These are phyloP conservation scores for Aspergillus saccharolyticus DNA, from an alignment of 495 filamentous ascomycete genomes.

Conservation along the genomic window DNA sequence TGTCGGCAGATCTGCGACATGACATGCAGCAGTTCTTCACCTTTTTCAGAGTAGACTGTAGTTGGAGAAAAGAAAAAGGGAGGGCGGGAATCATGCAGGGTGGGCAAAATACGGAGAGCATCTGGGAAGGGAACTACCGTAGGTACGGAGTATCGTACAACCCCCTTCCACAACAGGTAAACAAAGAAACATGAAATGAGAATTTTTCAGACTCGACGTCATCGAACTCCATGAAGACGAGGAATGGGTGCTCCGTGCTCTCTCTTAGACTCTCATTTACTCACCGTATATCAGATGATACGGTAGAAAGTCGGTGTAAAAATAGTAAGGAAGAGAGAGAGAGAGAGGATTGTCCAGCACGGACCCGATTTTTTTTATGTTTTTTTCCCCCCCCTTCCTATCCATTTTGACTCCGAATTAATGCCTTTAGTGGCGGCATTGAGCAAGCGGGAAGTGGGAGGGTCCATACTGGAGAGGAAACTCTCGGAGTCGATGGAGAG, in stretches of 20 bases:
- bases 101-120: too few species aligned
- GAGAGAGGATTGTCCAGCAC: not conserved
- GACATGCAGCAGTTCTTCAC: not conserved
- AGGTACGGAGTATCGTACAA: too few species aligned
- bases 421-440: not conserved
- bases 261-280: not conserved
- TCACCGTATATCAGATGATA: not conserved
- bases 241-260: not conserved
- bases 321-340: not conserved
- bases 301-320: not conserved
- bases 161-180: too few species aligned
- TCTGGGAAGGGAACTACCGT: too few species aligned
- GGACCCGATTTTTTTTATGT: not conserved
- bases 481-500: not conserved
- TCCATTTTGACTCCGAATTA: not conserved
- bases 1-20: not conserved
- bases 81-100: too few species aligned
- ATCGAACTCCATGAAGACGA: not conserved
- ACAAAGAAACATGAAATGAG: too few species aligned
- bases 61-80: too few species aligned
- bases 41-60: too few species aligned
- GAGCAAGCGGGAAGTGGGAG: not conserved
- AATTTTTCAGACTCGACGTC: not conserved
- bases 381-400: too few species aligned
- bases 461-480: not conserved